Conservation (phyloP, 2,329 filamentous ascomycete genomes). For the Chrysoporthe cubensis region DNA sequence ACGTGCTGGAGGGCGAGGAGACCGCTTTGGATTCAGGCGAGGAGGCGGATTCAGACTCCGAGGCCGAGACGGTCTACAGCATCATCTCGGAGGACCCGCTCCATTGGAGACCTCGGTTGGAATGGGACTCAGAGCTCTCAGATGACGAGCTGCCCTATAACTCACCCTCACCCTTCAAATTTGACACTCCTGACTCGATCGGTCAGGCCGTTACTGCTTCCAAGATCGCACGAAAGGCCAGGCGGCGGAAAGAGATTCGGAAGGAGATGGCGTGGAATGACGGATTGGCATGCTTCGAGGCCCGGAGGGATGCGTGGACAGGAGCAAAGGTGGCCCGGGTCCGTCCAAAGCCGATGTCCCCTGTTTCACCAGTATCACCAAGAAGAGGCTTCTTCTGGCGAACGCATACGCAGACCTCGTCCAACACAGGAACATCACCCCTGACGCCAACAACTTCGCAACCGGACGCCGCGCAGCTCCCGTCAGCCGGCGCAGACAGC, state of each 20-base stretch:
- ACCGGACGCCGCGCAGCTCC: conserved; percentile 15
- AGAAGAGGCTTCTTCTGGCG: conserved; percentile 52
- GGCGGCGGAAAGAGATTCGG: conserved; percentile 59
- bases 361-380: conserved; percentile 48
- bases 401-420: conserved; percentile 47
- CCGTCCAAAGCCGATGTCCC: conserved; percentile 49
- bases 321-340: conserved; percentile 67
- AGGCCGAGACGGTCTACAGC: conserved; percentile 58
- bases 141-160: conserved; percentile 46
- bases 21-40: conserved; percentile 41
- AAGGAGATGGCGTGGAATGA: conserved; percentile 78
- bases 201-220: conserved; percentile 47
- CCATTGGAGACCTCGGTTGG: conserved; percentile 55
- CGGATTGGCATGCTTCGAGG: conserved; percentile 78
- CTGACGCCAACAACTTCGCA: conserved; percentile 33
- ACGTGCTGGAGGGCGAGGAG: conserved; percentile 34
- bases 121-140: conserved; percentile 63
- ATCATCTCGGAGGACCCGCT: conserved; percentile 58
- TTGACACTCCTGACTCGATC: conserved; percentile 54
- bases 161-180: conserved; percentile 53
- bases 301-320: conserved; percentile 83
- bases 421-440: conserved; percentile 39
- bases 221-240: conserved; percentile 55
- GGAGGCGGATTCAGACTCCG: conserved; percentile 48
- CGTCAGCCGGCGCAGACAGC: conserved; percentile 15